A percentile compares a stretch with the other conserved stretches of the same genome.
Conservation (phyloP, 352 stramenopile genomes). For the Saprolegnia diclina region DNA sequence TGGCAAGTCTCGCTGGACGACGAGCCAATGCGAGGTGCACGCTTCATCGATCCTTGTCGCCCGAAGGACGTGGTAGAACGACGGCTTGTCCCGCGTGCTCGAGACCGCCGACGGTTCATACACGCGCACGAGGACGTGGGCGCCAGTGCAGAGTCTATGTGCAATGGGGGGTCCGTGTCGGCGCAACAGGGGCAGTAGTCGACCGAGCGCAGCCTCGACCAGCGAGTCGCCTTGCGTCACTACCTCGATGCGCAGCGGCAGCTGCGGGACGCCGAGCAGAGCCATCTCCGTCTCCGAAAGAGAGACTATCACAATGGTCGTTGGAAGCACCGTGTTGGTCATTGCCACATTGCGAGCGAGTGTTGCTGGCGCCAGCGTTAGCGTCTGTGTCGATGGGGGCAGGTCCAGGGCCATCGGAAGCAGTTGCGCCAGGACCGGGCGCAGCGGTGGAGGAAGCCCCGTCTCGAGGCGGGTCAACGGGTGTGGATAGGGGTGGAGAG, state of each 20-base stretch:
- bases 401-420: too few species aligned
- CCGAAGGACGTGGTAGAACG: background rate
- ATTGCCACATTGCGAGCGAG: too few species aligned
- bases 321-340: too few species aligned
- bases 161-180: background rate
- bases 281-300: too few species aligned
- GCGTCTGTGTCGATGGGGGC: too few species aligned
- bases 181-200: background rate
- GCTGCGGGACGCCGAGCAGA: background rate
- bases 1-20: constrained; percentile 1
- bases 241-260: background rate
- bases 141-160: background rate
- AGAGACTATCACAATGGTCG: too few species aligned
- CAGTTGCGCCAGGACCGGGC: too few species aligned
- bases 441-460: too few species aligned
- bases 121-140: background rate
- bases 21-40: background rate
- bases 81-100: background rate
- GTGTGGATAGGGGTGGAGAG: background rate
- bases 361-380: too few species aligned
- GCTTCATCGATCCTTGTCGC: background rate
- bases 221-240: background rate
- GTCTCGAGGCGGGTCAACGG: too few species aligned
- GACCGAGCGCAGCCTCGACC: background rate
- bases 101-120: background rate